Evolutionary conservation across 2,329 filamentous ascomycete genomes (phyloP).

Genomic region (Aspergillus sclerotialis): DNA sequence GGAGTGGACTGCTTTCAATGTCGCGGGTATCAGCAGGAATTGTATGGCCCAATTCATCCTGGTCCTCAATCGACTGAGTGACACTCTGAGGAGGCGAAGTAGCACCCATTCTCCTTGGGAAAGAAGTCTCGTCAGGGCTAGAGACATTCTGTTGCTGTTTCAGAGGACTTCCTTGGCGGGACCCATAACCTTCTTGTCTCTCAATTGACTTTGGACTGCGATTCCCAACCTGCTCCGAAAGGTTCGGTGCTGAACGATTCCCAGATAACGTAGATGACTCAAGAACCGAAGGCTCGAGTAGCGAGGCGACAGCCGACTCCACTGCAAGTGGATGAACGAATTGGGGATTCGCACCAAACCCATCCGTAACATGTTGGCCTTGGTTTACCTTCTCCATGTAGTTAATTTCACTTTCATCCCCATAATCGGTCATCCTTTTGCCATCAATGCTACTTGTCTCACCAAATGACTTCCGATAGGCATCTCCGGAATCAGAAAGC

Average conservation of each 20-base stretch:
- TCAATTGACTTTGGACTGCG: conserved; percentile 20
- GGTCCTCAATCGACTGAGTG: conserved; percentile 39
- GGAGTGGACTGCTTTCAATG: conserved; percentile 62
- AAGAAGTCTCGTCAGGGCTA: conserved; percentile 31
- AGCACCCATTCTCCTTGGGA: conserved; percentile 32
- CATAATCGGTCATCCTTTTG: conserved; percentile 45
- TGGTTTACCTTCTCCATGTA: conserved; percentile 55
- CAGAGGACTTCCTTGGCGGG: conserved; percentile 37
- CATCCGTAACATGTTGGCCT: conserved; percentile 64
- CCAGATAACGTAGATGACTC: conserved; percentile 50
- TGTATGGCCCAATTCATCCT: conserved; percentile 48
- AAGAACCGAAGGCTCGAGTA: conserved; percentile 76
- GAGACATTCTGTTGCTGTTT: conserved; percentile 36
- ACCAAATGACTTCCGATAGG: conserved; percentile 41
- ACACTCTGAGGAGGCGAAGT: conserved; percentile 51
- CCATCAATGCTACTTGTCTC: conserved; percentile 46
- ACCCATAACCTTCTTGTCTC: conserved; percentile 16
- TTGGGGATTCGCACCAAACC: conserved; percentile 65
- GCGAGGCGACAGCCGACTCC: conserved; percentile 84
- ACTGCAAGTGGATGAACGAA: conserved; percentile 68
- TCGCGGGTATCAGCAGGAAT: conserved; percentile 64
- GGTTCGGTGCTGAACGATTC: conserved; percentile 41
- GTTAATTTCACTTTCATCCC: conserved; percentile 50
- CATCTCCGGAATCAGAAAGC: conserved; percentile 17
- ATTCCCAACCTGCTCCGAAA: conserved; percentile 30